Base-by-base conservation (phyloP, 768 basidiomycete species). In the Suillus spraguei region DNA sequence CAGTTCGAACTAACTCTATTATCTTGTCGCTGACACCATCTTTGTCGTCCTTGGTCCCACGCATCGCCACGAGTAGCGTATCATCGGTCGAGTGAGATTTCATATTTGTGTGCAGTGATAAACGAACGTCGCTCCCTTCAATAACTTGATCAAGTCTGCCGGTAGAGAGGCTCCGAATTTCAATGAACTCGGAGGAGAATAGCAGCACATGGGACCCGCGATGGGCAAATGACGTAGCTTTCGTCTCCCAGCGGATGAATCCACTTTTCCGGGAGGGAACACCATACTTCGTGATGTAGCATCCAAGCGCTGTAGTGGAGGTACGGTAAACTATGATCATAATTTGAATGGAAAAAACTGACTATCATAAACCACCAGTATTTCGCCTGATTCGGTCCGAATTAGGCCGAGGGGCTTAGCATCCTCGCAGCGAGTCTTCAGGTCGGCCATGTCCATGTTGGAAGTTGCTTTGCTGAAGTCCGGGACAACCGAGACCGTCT, bases 81-180 rank as follows among this genome's bases (percentile, higher is more conserved):
- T 84, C 83, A 36, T 82, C 78, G 17, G 67, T 68, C 14, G 58
- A 49, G 41, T 65, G 64, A 4, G 72, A 67, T 20, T 24, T 42
- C 36, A 63, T 8, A 32, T 60, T 63, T 49, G 79, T 74, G 46
- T 68, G 70, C 71, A 89, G 81, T 55, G 92, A 74, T 35, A 92
- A 80, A 32, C 90, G 85, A 42, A 94, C 83, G 67, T 92, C 90
- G 13, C 69, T 67, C 0, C 82, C 92, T 69, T 92, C 89, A 50
- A 94, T 86, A n/a, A 93, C 90, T 74, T 95, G 93, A n/a, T 88
- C 85, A 22, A 95, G 85, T 59, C 83, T 75, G 5, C 90, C 88
- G 1, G 87, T 89, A 16, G 78, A 74, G 33, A 86, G 76, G 63
- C 85, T 80, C 61, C 93, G 85, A 33, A 94, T 79, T 72, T 95